Evolutionary conservation across 306 rosid genomes (phyloP).

Genomic region (Senna siamea): DNA sequence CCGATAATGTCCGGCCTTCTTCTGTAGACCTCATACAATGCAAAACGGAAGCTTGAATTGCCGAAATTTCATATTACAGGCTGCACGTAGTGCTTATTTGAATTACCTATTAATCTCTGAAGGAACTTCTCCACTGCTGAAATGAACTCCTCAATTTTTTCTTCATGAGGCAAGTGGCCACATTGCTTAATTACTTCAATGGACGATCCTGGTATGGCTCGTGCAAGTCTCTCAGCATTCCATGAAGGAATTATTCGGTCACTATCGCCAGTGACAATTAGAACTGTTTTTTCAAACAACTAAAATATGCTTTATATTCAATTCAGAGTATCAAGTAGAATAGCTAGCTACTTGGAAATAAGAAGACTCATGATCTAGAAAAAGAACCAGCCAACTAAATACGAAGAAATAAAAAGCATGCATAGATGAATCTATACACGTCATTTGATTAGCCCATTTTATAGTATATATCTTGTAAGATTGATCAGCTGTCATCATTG

Average conservation of each 20-base stretch:
- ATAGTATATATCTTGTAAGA: not conserved
- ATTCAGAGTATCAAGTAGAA: slow-evolving; percentile 17
- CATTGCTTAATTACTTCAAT: slow-evolving; percentile 76
- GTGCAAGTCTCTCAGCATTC: slow-evolving; percentile 87
- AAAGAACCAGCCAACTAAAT: slow-evolving; percentile 1
- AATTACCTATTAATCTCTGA: slow-evolving; percentile 45
- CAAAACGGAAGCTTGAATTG: slow-evolving; percentile 13
- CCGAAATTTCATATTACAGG: slow-evolving; percentile 37
- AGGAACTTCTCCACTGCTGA: slow-evolving; percentile 77
- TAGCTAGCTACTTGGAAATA: not conserved
- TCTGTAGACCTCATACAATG: slow-evolving; percentile 23
- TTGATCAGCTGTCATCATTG: slow-evolving; percentile 7
- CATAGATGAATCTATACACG: slow-evolving; percentile 6
- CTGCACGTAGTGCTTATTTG: slow-evolving; percentile 47
- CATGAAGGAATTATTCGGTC: slow-evolving; percentile 85
- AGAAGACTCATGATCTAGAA: not conserved
- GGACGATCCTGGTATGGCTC: slow-evolving; percentile 73
- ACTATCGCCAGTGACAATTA: slow-evolving; percentile 83
- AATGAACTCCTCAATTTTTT: slow-evolving; percentile 77
- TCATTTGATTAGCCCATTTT: slow-evolving; percentile 1
- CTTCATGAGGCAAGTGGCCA: slow-evolving; percentile 95
- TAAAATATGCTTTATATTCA: slow-evolving; percentile 23
- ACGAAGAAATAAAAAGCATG: slow-evolving; percentile 13
- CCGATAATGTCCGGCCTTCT: not conserved
- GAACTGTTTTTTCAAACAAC: slow-evolving; percentile 58